A percentile compares a stretch with the other conserved stretches of the same genome.
phyloP scores from a whole-genome alignment of 2,329 filamentous ascomycete species.

The Fusarium azukiicola region DNA sequence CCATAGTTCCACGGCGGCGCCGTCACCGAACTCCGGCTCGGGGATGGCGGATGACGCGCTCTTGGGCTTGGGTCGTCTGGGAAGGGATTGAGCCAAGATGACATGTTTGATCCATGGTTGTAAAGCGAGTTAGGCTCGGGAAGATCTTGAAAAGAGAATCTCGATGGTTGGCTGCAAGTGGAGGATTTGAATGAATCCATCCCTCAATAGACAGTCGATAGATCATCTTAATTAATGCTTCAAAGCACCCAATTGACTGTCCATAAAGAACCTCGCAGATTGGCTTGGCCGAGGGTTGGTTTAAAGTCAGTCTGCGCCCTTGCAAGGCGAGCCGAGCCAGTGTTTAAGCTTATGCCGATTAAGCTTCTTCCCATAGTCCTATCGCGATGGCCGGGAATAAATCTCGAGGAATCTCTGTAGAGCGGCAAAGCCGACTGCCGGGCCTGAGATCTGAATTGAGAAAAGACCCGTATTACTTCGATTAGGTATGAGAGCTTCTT shows the following conservation, averaged over 20 bases:
- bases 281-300: background rate
- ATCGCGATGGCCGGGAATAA: slow-evolving; percentile 10
- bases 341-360: slow-evolving; percentile 13
- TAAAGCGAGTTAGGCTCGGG: background rate
- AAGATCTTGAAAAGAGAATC: background rate
- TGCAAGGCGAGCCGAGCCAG: background rate
- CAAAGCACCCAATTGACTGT: slow-evolving; percentile 33
- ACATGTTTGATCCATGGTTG: background rate
- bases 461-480: background rate
- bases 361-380: slow-evolving; percentile 13
- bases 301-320: background rate
- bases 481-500: background rate
- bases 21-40: slow-evolving; percentile 25
- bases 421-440: background rate
- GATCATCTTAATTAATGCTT: slow-evolving; percentile 14
- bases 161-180: background rate
- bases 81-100: background rate
- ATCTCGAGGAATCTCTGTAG: background rate
- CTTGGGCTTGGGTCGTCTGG: background rate
- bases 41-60: slow-evolving; percentile 15
- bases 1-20: slow-evolving; percentile 23
- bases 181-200: background rate
- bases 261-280: background rate
- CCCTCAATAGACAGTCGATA: background rate
- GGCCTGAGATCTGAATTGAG: background rate